Evolutionary conservation across 331 rosid genomes (phyloP), one percentile per base, ranked within the genome.

Genomic region (Stylosanthes scabra): DNA sequence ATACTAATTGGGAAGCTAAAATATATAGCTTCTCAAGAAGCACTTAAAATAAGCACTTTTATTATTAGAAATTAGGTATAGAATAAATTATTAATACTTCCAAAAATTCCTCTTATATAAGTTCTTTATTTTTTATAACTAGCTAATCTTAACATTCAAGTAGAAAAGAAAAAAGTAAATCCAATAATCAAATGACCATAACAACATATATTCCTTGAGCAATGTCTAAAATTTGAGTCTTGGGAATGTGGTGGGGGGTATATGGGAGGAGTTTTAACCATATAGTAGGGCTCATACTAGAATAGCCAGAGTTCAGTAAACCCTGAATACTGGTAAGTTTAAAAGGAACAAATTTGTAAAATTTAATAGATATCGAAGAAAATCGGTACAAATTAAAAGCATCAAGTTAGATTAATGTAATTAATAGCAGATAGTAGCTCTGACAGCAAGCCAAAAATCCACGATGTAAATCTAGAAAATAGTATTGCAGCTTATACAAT

Each of bases 351-450:
- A 66, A 79, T 40, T 11, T 39, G 51, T 57, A 28, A 51, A 63
- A 11, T 27, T 25, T 11, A 15, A 59, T 60, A 40, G 46, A 20
- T 15, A n/a, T 57, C 31, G 66, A 45, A 69, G 41, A 52, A 28
- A 57, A 60, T 9, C 5, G 52, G 45, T 59, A 42, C 52, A 59
- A 31, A 37, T 8, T n/a, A 77, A 37, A 12, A 60, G n/a, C 61
- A 31, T 45, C 54, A 57, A 52, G 59, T 11, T 34, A 67, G 42
- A 31, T 25, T 56, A 20, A 44, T n/a, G 25, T 50, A 12, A 50
- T 50, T n/a, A 50, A 50, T 50, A 50, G 56, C 56, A n/a, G n/a
- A 12, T 50, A 50, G 56, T 4, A 5, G 56, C 16, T 12, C 16
- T 50, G 13, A 8, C 56, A 1, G 56, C 13, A 2, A 50, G 56